Base-by-base conservation (phyloP, 2,329 filamentous ascomycete genomes). In the Blastomyces parvus region DNA sequence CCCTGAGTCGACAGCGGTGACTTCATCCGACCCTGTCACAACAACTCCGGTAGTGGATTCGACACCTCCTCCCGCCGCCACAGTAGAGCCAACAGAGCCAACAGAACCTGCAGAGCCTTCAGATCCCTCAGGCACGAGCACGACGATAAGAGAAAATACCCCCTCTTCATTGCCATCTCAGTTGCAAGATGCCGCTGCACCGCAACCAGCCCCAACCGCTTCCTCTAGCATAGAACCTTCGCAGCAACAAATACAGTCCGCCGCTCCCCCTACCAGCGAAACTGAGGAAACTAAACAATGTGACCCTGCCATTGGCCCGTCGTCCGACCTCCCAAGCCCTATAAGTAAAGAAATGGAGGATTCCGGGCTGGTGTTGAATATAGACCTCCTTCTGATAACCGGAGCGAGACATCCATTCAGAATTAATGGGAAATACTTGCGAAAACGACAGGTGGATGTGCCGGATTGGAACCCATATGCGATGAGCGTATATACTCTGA, bases 401-500 rank as follows among this genome's bases (percentile, higher is more conserved):
- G 92, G 92, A 53, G 88, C 89, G 46, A 83, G 91, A 66, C 91
- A 97, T 76, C 91, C 91, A 0, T 96, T 95, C 77, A 91, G 88
- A 73, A 88, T 97, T 68, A 90, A 96, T 75, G 88, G 90, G 71
- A 90, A 86, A 72, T 97, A 97, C 71, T 80, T 97, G 62, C 82
- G 82, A 62, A 91, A 92, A 76, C 85, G 91, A 64, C 89, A 88
- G 69, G 89, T 96, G 62, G 84, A 83, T 58, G 84, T 94, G 0
- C 88, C 90, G 25, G 87, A 87, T 40, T 82, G 84, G 67, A 91
- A 97, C 72, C 91, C 91, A 0, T 92, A 91, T 73, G 89, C 88
- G 72, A 91, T 97, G 77, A 96, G 90, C 68, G 88, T 96, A 60
- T 96, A 97, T 74, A 96, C 90, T 2, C 79, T 97, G 67, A 97